Conservation (phyloP, 2,329 filamentous ascomycete species). For the Didymella arachidicola region DNA sequence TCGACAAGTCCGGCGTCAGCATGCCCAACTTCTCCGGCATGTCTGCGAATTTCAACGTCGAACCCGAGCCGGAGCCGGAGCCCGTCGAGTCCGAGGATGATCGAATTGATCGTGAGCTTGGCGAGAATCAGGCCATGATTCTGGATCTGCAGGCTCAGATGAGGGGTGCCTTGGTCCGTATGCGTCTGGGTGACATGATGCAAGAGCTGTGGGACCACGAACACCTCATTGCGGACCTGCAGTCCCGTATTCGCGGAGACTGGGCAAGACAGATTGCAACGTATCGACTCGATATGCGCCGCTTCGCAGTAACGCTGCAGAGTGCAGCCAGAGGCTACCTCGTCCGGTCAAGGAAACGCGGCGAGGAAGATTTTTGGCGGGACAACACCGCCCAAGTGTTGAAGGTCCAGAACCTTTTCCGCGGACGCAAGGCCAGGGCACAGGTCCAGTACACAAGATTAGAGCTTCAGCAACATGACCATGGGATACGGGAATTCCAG, state of each 20-base stretch:
- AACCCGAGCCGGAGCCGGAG: slow-evolving; percentile 78
- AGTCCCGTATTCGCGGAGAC: slow-evolving; percentile 86
- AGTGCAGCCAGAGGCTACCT: slow-evolving; percentile 80
- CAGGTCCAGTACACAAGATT: slow-evolving; percentile 58
- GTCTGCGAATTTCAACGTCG: slow-evolving; percentile 92
- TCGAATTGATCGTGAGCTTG: slow-evolving; percentile 80
- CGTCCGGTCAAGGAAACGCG: slow-evolving; percentile 68
- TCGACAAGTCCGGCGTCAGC: slow-evolving; percentile 91
- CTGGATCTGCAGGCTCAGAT: slow-evolving; percentile 86
- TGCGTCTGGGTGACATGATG: slow-evolving; percentile 83
- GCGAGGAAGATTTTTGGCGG: slow-evolving; percentile 73
- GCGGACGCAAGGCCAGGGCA: slow-evolving; percentile 66
- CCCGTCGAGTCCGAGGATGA: slow-evolving; percentile 88
- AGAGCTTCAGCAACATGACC: slow-evolving; percentile 55
- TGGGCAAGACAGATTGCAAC: slow-evolving; percentile 83
- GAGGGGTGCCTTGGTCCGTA: slow-evolving; percentile 78
- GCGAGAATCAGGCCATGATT: slow-evolving; percentile 75
- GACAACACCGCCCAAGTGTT: slow-evolving; percentile 75
- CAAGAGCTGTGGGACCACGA: slow-evolving; percentile 89
- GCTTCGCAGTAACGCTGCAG: slow-evolving; percentile 81
- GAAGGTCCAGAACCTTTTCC: slow-evolving; percentile 81
- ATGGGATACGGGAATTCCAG: slow-evolving; percentile 61
- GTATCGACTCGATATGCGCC: slow-evolving; percentile 83
- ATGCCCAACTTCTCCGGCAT: slow-evolving; percentile 99
- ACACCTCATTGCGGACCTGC: slow-evolving; percentile 77